phyloP scores from a whole-genome alignment of 305 asterid species.

The Lippia alba region DNA sequence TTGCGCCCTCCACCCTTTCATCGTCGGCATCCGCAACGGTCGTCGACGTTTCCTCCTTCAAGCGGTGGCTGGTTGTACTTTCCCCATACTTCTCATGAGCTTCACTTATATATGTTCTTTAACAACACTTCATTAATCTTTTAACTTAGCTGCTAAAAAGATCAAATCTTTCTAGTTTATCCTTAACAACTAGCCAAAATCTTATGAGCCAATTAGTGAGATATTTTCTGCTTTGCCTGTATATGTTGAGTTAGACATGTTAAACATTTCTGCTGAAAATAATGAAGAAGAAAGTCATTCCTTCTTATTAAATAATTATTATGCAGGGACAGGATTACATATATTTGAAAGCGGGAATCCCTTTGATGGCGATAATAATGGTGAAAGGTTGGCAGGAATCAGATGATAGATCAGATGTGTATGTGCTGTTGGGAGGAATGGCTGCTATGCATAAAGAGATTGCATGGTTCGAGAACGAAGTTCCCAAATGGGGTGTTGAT shows the following conservation, averaged over 20 bases:
- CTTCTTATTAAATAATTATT: too few species aligned
- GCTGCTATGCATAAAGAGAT: slow-evolving; percentile 78
- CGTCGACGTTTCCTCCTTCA: slow-evolving; percentile 61
- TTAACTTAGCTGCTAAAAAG: neutral
- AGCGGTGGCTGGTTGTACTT: slow-evolving; percentile 71
- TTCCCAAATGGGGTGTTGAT: slow-evolving; percentile 72
- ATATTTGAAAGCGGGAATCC: slow-evolving; percentile 73
- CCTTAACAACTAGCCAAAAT: too few species aligned
- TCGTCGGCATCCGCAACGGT: slow-evolving; percentile 65
- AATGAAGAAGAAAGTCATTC: too few species aligned
- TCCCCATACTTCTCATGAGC: neutral
- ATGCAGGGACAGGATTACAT: slow-evolving; percentile 87
- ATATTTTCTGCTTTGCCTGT: neutral
- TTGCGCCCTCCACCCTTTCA: slow-evolving; percentile 61
- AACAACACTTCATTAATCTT: neutral
- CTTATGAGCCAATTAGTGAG: neutral
- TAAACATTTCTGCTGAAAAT: neutral
- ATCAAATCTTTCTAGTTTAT: too few species aligned
- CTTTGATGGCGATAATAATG: slow-evolving; percentile 64
- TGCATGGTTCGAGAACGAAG: slow-evolving; percentile 82
- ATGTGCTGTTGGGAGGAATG: slow-evolving; percentile 65
- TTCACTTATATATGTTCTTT: slow-evolving; percentile 8
- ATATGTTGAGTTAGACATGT: neutral
- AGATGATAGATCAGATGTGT: slow-evolving; percentile 59
- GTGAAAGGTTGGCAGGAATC: slow-evolving; percentile 77